A percentile compares a stretch with the other conserved stretches of the same genome.
Evolutionary conservation across 257 asterid genomes (phyloP).

Genomic region (Linderniella brevidens): DNA sequence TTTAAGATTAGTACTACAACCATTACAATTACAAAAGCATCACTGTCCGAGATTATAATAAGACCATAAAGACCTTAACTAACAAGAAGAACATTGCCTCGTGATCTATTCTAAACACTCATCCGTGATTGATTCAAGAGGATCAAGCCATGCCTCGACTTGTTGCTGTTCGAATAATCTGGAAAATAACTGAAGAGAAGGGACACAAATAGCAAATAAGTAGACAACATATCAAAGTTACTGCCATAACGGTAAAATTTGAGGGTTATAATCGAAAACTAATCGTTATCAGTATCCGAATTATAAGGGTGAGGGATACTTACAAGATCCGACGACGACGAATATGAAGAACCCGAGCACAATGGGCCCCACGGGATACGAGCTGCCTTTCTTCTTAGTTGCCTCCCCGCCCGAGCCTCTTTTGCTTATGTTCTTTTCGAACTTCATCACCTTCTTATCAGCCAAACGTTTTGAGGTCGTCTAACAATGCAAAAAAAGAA

Average conservation of each 20-base stretch:
- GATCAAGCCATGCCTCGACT: conserved; percentile 44
- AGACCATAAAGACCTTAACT: too few species aligned
- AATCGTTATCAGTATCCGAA: neutral
- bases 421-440: conserved; percentile 50
- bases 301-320: conserved; percentile 7
- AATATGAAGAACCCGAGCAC: conserved; percentile 52
- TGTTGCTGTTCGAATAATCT: conserved; percentile 54
- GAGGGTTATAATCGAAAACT: neutral
- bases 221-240: neutral
- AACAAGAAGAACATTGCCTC: too few species aligned
- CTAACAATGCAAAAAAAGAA: conserved; percentile 14
- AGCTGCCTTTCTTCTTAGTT: conserved; percentile 34
- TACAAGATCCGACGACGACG: conserved; percentile 61
- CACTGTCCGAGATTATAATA: too few species aligned
- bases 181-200: conserved; percentile 33
- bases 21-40: too few species aligned
- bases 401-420: conserved; percentile 39
- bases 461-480: conserved; percentile 53
- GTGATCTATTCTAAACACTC: too few species aligned
- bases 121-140: neutral
- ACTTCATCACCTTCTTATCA: conserved; percentile 46
- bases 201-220: neutral
- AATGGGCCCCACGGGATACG: conserved; percentile 52
- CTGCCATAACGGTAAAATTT: neutral
- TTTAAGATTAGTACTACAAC: too few species aligned